A percentile compares a stretch with the other conserved stretches of the same genome.
Evolutionary conservation across 306 rosid genomes (phyloP).

Genomic region (Crataegus laevigata): DNA sequence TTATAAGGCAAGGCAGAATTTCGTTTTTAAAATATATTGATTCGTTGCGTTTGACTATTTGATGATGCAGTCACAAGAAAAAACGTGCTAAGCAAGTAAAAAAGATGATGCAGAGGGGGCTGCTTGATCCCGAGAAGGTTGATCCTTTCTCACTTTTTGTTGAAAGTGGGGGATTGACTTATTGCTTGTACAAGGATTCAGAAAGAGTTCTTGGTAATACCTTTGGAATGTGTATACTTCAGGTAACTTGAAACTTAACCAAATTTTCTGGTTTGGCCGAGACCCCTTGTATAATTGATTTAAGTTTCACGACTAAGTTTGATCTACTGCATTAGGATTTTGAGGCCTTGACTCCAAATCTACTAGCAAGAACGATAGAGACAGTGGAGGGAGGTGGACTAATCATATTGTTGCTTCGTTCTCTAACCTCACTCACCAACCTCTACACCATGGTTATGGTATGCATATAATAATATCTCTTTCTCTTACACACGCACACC

Average conservation of each 20-base stretch:
- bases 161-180: conserved; percentile 61
- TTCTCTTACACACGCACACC: background rate
- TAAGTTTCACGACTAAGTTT: conserved; percentile 9
- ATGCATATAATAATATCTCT: conserved; percentile 20
- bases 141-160: conserved; percentile 76
- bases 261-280: background rate
- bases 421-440: conserved; percentile 80
- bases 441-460: conserved; percentile 98
- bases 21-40: background rate
- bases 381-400: conserved; percentile 99
- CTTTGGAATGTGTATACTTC: conserved; percentile 91
- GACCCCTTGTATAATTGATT: background rate
- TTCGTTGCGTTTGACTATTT: conserved; percentile 21
- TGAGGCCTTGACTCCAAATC: conserved; percentile 91
- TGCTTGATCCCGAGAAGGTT: conserved; percentile 73
- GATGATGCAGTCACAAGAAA: conserved; percentile 62
- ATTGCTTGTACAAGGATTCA: conserved; percentile 75
- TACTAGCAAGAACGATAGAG: conserved; percentile 89
- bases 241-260: conserved; percentile 34
- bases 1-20: background rate
- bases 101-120: conserved; percentile 65
- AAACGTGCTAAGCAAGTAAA: conserved; percentile 79
- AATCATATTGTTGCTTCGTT: conserved; percentile 63
- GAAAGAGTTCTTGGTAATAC: conserved; percentile 89
- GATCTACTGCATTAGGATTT: conserved; percentile 51